These are phyloP conservation scores for Juglanconis oblonga DNA, from an alignment of 2,329 filamentous ascomycete genomes.

Conservation along the genomic window DNA sequence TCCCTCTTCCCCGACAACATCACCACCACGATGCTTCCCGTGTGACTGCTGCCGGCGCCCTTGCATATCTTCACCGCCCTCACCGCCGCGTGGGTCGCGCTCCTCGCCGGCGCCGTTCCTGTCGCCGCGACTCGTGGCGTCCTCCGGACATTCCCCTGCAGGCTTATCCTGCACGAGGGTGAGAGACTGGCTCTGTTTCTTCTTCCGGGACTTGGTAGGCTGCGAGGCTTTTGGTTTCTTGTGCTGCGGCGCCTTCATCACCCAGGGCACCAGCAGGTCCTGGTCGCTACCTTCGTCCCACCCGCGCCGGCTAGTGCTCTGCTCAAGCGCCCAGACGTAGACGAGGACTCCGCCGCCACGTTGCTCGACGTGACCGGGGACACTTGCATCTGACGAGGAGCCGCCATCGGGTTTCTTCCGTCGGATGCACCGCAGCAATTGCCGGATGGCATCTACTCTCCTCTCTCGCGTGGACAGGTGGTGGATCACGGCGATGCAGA, in stretches of 20 bases:
- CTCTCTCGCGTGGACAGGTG: conserved; percentile 79
- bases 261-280: conserved; percentile 96
- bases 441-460: conserved; percentile 67
- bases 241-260: conserved; percentile 52
- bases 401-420: conserved; percentile 37
- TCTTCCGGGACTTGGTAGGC: neutral
- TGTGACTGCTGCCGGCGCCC: conserved; percentile 1
- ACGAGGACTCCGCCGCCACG: conserved; percentile 65
- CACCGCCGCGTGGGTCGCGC: conserved; percentile 15
- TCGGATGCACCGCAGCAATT: conserved; percentile 66
- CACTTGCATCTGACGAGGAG: neutral
- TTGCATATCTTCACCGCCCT: conserved; percentile 9
- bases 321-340: conserved; percentile 96
- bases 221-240: conserved; percentile 3
- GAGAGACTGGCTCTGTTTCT: neutral
- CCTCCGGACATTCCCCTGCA: neutral
- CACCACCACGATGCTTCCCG: neutral
- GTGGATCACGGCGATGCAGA: conserved; percentile 92
- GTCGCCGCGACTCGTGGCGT: neutral
- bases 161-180: no score
- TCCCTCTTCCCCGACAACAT: conserved; percentile 1
- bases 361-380: neutral
- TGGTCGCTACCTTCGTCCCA: conserved; percentile 84
- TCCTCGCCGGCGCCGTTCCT: neutral
- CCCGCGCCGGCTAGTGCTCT: conserved; percentile 78